A percentile compares a stretch with the other conserved stretches of the same genome.
These are phyloP conservation scores for Calamus simplicifolius DNA, from an alignment of 176 grass and related monocot species.

Conservation along the genomic window DNA sequence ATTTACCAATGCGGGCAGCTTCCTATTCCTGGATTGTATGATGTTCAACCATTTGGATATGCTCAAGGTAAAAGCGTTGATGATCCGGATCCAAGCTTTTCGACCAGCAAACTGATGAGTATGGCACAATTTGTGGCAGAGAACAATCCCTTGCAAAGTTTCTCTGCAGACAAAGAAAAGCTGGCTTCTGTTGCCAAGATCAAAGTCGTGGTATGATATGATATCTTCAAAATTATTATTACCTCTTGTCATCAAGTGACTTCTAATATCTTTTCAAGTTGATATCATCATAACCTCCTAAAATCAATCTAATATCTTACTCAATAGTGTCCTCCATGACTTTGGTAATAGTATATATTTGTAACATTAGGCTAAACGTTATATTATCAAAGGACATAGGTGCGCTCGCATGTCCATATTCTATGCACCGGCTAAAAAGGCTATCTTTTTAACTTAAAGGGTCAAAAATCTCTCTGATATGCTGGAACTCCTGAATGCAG, in stretches of 20 bases:
- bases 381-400: too few relatives aligned
- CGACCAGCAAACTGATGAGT: constrained; percentile 33
- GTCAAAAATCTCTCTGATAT: too few relatives aligned
- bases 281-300: too few relatives aligned
- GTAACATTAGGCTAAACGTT: too few relatives aligned
- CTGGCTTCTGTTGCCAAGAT: constrained; percentile 78
- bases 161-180: constrained; percentile 71
- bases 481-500: constrained; percentile 29
- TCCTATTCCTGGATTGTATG: constrained; percentile 56
- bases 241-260: constrained; percentile 1
- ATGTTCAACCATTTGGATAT: constrained; percentile 47
- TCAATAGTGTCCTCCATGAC: too few relatives aligned
- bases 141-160: constrained; percentile 40
- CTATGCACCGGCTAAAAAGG: too few relatives aligned
- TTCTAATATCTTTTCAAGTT: too few relatives aligned
- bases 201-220: constrained; percentile 99
- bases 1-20: constrained; percentile 29
- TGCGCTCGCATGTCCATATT: too few relatives aligned
- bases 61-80: constrained; percentile 39
- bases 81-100: constrained; percentile 48
- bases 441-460: too few relatives aligned
- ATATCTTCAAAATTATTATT: constrained; percentile 11
- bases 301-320: too few relatives aligned
- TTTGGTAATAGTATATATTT: too few relatives aligned
- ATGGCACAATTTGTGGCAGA: too few relatives aligned